Evolutionary conservation across 306 rosid species (phyloP).

Genomic region (Nissolia schottii): DNA sequence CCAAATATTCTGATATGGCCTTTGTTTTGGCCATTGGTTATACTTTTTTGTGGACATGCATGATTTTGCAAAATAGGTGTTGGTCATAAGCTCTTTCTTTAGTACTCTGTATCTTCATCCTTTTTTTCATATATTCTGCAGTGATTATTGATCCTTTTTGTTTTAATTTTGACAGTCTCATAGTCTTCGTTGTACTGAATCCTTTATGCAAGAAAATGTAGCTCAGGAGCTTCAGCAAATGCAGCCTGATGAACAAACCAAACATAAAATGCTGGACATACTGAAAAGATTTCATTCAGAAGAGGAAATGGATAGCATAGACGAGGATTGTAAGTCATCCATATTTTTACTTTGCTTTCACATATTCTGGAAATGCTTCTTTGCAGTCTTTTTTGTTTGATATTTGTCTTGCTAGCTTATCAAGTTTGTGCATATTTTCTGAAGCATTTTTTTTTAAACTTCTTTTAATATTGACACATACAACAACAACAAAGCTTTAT

Average conservation of each 20-base stretch:
- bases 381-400: conserved; percentile 10
- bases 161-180: conserved; percentile 55
- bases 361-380: conserved; percentile 3
- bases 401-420: conserved; percentile 4
- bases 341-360: neutral
- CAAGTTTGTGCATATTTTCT: neutral
- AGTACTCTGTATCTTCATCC: neutral
- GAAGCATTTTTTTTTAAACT: neutral
- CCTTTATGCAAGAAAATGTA: conserved; percentile 90
- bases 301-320: conserved; percentile 67
- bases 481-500: neutral
- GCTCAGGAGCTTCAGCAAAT: conserved; percentile 68
- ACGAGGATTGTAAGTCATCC: conserved; percentile 52
- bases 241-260: conserved; percentile 59
- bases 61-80: conserved; percentile 4
- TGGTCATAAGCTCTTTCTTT: neutral
- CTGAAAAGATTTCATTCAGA: conserved; percentile 67
- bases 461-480: neutral
- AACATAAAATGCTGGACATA: conserved; percentile 71
- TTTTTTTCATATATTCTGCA: neutral
- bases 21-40: conserved; percentile 11
- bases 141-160: conserved; percentile 1
- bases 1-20: neutral
- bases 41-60: neutral
- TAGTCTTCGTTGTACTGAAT: conserved; percentile 78